A percentile compares a stretch with the other conserved stretches of the same genome.
Conservation (phyloP, 805 yeast species). For the Schwanniomyces vanrijiae region DNA sequence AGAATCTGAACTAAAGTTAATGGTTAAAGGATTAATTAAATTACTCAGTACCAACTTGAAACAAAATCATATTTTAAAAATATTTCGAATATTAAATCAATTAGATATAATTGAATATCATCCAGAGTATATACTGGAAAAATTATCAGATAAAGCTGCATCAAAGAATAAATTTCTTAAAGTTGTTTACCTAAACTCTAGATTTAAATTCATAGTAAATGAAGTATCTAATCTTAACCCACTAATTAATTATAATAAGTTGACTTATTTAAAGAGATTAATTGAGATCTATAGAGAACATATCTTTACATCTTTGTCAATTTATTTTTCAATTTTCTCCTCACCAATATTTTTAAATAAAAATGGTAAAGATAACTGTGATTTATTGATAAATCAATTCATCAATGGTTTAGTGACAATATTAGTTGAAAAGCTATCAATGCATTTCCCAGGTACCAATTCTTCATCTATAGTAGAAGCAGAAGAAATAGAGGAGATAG, state of each 20-base stretch:
- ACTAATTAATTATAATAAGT: slow-evolving; percentile 49
- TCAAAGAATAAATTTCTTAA: slow-evolving; percentile 31
- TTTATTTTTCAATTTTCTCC: slow-evolving; percentile 60
- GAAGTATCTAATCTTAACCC: slow-evolving; percentile 63
- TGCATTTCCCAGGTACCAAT: slow-evolving; percentile 21
- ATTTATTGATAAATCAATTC: slow-evolving; percentile 24
- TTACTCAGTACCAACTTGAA: slow-evolving; percentile 73
- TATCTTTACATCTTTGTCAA: slow-evolving; percentile 69
- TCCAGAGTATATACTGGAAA: neutral
- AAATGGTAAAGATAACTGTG: slow-evolving; percentile 17
- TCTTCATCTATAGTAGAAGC: slow-evolving; percentile 4
- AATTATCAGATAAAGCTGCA: neutral
- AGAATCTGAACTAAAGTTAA: slow-evolving; percentile 53
- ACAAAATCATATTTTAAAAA: slow-evolving; percentile 76
- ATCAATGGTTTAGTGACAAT: slow-evolving; percentile 28
- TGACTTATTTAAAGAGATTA: slow-evolving; percentile 70
- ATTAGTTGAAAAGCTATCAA: slow-evolving; percentile 20
- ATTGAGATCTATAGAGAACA: slow-evolving; percentile 85
- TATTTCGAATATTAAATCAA: slow-evolving; percentile 71
- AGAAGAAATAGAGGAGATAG: slow-evolving; percentile 26
- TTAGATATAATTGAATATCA: slow-evolving; percentile 38
- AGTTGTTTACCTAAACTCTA: slow-evolving; percentile 62
- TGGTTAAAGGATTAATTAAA: slow-evolving; percentile 71
- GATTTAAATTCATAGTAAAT: slow-evolving; percentile 63
- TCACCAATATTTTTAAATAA: slow-evolving; percentile 22